Evolutionary conservation across 352 stramenopile species (phyloP), one percentile per base, ranked within the genome.

Genomic region (Globisporangium paroecandrum): DNA sequence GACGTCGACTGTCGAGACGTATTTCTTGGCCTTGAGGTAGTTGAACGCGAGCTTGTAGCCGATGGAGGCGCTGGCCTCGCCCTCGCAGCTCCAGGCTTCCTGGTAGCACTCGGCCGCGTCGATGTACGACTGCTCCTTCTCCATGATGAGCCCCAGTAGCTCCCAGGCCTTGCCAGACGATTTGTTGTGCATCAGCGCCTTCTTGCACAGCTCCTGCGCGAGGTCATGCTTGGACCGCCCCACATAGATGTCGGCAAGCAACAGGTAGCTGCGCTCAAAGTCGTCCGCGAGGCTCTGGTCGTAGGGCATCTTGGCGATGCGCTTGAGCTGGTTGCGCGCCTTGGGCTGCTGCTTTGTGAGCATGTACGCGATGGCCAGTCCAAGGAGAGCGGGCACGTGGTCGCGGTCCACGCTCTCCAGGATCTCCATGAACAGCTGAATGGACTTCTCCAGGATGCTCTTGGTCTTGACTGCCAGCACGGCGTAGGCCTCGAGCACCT

Each of bases 31-130:
- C 75, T 98, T 98, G 56, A 98, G 81, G 76, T 98, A 98, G 69
- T 98, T 98, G 75, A 98, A 98, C 6, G 92, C 94, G 1, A 98
- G 77, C 71, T 98, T 98, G 74, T 97, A 98, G 27, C 91, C 95
- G 57, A 98, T 94, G 9, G 76, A 81, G 7, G 95, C 92, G 29
- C 87, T 96, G 0, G 89, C 87, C 68, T 98, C 87, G 47, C 83
- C 82, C 54, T 92, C 83, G 61, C 83, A 94, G 46, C 73, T 87
- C 85, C 84, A 94, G 15, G 86, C 86, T 69, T 98, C 91, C 61
- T 98, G 82, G 64, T 98, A 98, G 68, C 87, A 96, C 62, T 98
- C 93, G 34, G 93, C 90, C 0, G 95, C 94, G 53, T 98, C 89
- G 41, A 96, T 90, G 69, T 97, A 98, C 22, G 81, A 89, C 67